Evolutionary conservation across 768 basidiomycete species (phyloP).

Genomic region (Solioccasus polychromus): DNA sequence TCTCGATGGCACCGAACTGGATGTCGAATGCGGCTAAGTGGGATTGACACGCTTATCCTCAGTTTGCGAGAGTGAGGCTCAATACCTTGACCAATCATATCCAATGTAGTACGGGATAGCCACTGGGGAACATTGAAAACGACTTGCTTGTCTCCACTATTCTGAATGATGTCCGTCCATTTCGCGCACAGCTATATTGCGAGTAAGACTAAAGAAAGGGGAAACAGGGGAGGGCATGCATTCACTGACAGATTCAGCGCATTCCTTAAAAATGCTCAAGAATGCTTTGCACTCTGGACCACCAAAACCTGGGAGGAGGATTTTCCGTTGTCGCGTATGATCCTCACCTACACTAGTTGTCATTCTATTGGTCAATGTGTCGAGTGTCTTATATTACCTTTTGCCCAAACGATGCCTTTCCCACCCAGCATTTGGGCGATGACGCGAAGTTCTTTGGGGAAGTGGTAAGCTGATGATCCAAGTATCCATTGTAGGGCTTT

Average conservation of each 20-base stretch:
- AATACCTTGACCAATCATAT: conserved; percentile 52
- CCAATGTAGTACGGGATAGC: conserved; percentile 45
- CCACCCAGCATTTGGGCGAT: conserved; percentile 24
- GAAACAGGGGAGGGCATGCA: no score
- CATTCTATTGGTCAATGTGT: background rate
- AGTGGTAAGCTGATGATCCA: conserved; percentile 42
- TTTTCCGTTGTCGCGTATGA: conserved; percentile 52
- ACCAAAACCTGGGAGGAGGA: conserved; percentile 57
- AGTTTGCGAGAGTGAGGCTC: no score
- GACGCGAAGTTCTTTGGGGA: conserved; percentile 33
- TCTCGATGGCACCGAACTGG: conserved; percentile 1
- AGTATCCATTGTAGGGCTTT: conserved; percentile 42
- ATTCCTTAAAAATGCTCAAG: conserved; percentile 46
- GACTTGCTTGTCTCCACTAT: conserved; percentile 4
- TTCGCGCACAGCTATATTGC: conserved; percentile 15
- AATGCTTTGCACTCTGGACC: conserved; percentile 49
- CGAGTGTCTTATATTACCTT: conserved; percentile 27
- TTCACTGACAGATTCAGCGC: conserved; percentile 26
- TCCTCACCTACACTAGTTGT: conserved; percentile 31
- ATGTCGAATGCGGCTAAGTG: conserved; percentile 51
- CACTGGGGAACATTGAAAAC: conserved; percentile 24
- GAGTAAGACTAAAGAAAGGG: no score
- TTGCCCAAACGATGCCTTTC: conserved; percentile 38
- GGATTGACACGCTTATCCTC: no score
- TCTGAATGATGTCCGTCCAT: conserved; percentile 22